Evolutionary conservation across 2,329 filamentous ascomycete genomes (phyloP).

Genomic region (Grosmannia penicillata): DNA sequence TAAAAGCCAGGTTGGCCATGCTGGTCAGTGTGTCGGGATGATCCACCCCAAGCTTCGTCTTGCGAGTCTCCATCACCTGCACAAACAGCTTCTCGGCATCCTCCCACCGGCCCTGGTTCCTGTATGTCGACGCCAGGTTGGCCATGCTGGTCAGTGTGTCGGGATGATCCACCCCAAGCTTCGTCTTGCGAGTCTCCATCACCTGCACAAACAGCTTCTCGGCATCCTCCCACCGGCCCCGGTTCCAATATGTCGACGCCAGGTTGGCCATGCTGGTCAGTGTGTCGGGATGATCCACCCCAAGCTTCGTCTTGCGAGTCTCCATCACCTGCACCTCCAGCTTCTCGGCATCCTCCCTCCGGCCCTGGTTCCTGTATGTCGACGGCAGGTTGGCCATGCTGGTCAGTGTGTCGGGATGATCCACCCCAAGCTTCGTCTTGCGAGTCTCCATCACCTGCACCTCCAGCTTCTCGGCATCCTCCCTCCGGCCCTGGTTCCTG

Average conservation of each 20-base stretch:
- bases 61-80: background rate
- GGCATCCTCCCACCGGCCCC: constrained; percentile 6
- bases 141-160: background rate
- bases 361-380: background rate
- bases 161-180: constrained; percentile 2
- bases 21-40: constrained; percentile 2
- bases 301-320: background rate
- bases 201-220: constrained; percentile 5
- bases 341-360: background rate
- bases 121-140: background rate
- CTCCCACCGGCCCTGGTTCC: background rate
- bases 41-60: background rate
- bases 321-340: background rate
- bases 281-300: constrained; percentile 2
- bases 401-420: constrained; percentile 1
- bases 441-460: background rate
- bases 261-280: background rate
- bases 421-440: background rate
- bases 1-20: background rate
- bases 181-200: background rate
- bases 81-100: constrained; percentile 9
- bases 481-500: background rate
- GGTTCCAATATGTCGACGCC: background rate
- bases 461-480: constrained; percentile 9
- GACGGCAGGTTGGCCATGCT: background rate